Evolutionary conservation across 257 asterid species (phyloP), one percentile per base, ranked within the genome.

Genomic region (Catharanthus roseus): DNA sequence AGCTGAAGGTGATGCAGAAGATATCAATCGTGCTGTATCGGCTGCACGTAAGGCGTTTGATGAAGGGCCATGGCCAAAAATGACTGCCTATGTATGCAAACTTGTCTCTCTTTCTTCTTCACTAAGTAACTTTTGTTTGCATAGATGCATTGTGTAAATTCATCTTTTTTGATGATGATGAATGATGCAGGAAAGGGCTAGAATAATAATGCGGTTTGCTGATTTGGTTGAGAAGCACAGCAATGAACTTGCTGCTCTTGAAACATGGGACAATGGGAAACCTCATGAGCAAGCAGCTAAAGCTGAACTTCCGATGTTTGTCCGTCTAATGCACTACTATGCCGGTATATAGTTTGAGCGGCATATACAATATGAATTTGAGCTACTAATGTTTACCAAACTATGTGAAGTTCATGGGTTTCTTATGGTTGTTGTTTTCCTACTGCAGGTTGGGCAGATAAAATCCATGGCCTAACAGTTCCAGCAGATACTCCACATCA

Each of bases 41-140:
- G 91, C 96, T 67, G 97, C 97, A 16, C 85, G 96, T 1, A 85
- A 86, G 87, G 97, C 96, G 0, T 90, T 88, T 26, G 97, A 90
- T 63, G 91, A 85, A 51, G 96, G 96, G n/a, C 96, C 97, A 0
- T 90, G 97, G 97, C 96, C 96, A 0, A 85, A 55, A 82, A 90
- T 90, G 97, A 86, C 81, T 75, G 96, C 93, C 71, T 86, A 90
- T 77, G 96, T 90, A 90, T 77, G 96, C 88, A 76, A 49, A 72
- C 15, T 60, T 58, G 6, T 54, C 8, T 16, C 47, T 51, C 51
- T 61, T 33, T 58, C 26, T n/a, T 0, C 41, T 11, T 11, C 26
- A 1, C 69, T 36, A 8, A 34, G n/a, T 61, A 11, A 16, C 41
- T 16, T n/a, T 10, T 6, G 0, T 45, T n/a, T 11, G 10, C 15